These are phyloP conservation scores for Flaveria linearis DNA, from an alignment of 129 eudicot species.

Conservation along the genomic window DNA sequence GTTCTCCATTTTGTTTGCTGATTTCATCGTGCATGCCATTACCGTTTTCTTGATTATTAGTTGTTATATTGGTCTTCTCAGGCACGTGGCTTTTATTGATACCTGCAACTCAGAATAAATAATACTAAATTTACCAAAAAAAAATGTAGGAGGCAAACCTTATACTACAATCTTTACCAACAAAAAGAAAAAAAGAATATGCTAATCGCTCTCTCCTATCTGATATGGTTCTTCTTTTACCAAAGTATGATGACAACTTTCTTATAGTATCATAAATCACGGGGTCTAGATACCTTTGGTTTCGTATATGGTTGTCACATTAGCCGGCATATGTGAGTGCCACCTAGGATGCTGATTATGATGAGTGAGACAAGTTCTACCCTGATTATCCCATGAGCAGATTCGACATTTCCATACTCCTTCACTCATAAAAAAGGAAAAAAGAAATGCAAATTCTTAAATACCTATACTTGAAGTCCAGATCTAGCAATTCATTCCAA, in stretches of 20 bases:
- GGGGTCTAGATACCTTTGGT: slow-evolving; percentile 59
- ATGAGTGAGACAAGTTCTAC: slow-evolving; percentile 47
- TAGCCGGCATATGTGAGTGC: slow-evolving; percentile 49
- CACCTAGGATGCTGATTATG: slow-evolving; percentile 40
- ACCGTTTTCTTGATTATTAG: slow-evolving; percentile 24
- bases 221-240: neutral
- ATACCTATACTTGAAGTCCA: slow-evolving; percentile 29
- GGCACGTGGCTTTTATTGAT: slow-evolving; percentile 16
- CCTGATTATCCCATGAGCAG: slow-evolving; percentile 70
- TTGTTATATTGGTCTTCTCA: slow-evolving; percentile 17
- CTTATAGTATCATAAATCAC: slow-evolving; percentile 7
- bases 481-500: slow-evolving; percentile 17
- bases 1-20: slow-evolving; percentile 39
- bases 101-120: slow-evolving; percentile 35
- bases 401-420: slow-evolving; percentile 88
- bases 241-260: neutral
- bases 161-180: neutral
- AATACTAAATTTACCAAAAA: neutral
- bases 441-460: slow-evolving; percentile 18
- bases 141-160: neutral
- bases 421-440: slow-evolving; percentile 49
- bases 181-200: neutral
- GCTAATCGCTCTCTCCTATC: neutral
- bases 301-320: slow-evolving; percentile 41
- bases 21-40: slow-evolving; percentile 28